Percentiles rank a stretch among this genome's conserved stretches.
Conservation (phyloP, 2,329 filamentous ascomycete genomes). For the Ceratocystis cubensis region DNA sequence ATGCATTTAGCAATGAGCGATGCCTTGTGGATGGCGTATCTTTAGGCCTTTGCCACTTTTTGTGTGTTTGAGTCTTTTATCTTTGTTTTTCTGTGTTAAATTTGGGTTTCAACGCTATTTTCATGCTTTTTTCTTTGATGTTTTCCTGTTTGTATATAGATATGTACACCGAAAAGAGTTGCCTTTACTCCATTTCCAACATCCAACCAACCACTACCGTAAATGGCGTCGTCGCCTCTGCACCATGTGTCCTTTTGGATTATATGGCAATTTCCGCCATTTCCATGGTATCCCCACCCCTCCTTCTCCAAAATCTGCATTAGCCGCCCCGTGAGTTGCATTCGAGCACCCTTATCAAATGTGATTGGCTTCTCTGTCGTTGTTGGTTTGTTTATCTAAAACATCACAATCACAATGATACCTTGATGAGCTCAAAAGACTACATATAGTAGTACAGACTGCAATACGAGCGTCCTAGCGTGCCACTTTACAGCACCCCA, state of each 20-base stretch:
- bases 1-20: constrained; percentile 79
- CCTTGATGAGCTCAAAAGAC: too few relatives aligned
- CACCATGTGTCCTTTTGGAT: neutral
- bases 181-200: neutral
- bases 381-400: too few relatives aligned
- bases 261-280: neutral
- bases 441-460: too few relatives aligned
- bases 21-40: constrained; percentile 92
- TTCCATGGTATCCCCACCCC: too few relatives aligned
- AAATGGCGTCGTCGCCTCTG: neutral
- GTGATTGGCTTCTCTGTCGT: too few relatives aligned
- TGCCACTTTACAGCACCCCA: too few relatives aligned
- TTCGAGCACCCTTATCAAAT: too few relatives aligned
- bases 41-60: constrained; percentile 39
- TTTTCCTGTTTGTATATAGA: neutral
- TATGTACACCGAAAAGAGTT: neutral
- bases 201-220: neutral
- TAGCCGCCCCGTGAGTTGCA: too few relatives aligned
- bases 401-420: too few relatives aligned
- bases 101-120: neutral
- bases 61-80: constrained; percentile 16
- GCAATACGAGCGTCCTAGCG: too few relatives aligned
- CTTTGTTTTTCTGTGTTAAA: neutral
- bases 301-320: neutral
- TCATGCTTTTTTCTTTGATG: neutral